These are phyloP conservation scores for Wickerhamiella hasegawae DNA, from an alignment of 805 yeast species.

Conservation along the genomic window DNA sequence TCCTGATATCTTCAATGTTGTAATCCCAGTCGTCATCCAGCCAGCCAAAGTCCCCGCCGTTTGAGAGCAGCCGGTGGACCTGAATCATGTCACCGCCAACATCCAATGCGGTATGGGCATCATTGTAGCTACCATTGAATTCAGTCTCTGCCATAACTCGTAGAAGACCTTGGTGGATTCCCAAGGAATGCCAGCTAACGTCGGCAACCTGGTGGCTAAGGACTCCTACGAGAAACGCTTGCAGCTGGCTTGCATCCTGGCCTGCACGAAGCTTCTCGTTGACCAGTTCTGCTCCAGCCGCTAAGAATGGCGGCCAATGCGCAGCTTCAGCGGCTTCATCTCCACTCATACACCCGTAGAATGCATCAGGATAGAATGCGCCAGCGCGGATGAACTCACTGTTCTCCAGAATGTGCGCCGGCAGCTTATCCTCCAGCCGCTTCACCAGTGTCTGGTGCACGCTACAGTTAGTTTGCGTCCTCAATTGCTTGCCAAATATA, in stretches of 20 bases:
- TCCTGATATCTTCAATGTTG: constrained; percentile 30
- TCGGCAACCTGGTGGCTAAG: constrained; percentile 50
- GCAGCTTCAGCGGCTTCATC: constrained; percentile 41
- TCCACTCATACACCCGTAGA: constrained; percentile 40
- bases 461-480: no score
- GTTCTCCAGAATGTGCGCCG: constrained; percentile 21
- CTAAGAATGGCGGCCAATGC: constrained; percentile 57
- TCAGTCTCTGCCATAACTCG: constrained; percentile 34
- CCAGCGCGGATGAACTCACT: constrained; percentile 34
- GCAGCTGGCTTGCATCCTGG: constrained; percentile 17
- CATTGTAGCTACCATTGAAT: constrained; percentile 32
- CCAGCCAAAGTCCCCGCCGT: constrained; percentile 19
- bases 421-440: constrained; percentile 17
- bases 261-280: constrained; percentile 18
- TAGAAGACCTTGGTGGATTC: constrained; percentile 39
- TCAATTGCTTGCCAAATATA: no score
- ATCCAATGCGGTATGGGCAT: constrained; percentile 40
- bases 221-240: constrained; percentile 42
- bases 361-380: constrained; percentile 54
- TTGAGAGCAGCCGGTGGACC: constrained; percentile 25
- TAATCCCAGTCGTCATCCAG: constrained; percentile 18
- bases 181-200: constrained; percentile 51
- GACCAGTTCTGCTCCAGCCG: constrained; percentile 31
- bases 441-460: constrained; percentile 15
- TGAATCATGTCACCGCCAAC: constrained; percentile 48